These are phyloP conservation scores for Stylosanthes scabra DNA, from an alignment of 331 rosid genomes.

Conservation along the genomic window DNA sequence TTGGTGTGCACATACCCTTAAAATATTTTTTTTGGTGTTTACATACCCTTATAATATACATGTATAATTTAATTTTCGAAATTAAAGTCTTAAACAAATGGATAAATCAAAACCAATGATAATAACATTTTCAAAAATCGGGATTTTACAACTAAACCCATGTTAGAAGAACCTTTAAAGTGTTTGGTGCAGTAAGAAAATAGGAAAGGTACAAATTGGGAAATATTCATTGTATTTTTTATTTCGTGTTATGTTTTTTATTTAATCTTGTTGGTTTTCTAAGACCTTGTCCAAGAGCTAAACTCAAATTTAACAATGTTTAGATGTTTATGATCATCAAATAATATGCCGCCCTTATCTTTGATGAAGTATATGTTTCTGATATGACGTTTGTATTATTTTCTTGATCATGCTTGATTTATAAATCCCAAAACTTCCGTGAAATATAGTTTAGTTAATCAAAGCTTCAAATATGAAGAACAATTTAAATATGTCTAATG, in stretches of 20 bases:
- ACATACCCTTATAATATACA: too few species aligned
- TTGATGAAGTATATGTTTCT: slow-evolving; percentile 6
- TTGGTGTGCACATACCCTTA: too few species aligned
- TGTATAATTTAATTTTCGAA: too few species aligned
- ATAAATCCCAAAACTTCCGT: not conserved
- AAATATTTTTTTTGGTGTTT: too few species aligned
- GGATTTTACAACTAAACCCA: too few species aligned
- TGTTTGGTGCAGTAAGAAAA: too few species aligned
- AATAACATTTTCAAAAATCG: too few species aligned
- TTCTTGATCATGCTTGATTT: not conserved
- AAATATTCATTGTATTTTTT: slow-evolving; percentile 52
- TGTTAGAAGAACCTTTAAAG: too few species aligned
- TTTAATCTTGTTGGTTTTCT: slow-evolving; percentile 35
- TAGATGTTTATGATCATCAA: slow-evolving; percentile 31
- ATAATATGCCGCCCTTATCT: slow-evolving; percentile 33
- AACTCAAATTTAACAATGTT: slow-evolving; percentile 34
- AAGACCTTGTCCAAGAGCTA: slow-evolving; percentile 27
- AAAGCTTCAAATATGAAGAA: not conserved
- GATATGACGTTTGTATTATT: slow-evolving; percentile 7
- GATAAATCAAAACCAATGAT: too few species aligned
- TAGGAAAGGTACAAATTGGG: too few species aligned
- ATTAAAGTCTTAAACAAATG: too few species aligned
- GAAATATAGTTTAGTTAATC: not conserved
- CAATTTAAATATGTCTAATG: not conserved
- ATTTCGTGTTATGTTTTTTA: slow-evolving; percentile 38